Base-by-base conservation (phyloP, 129 eudicot species). In the Helichrysum umbraculigerum region DNA sequence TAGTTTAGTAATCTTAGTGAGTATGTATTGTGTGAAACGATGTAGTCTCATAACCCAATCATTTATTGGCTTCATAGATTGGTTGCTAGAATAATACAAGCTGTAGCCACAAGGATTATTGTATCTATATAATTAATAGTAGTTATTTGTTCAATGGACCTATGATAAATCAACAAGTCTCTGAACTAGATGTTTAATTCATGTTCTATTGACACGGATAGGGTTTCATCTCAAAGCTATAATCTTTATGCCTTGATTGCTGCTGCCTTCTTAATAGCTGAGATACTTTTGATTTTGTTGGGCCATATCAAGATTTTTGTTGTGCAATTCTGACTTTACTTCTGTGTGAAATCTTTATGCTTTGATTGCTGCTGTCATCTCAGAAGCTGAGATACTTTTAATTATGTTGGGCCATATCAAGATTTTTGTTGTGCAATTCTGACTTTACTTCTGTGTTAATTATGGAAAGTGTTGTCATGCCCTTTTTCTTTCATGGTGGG, bases 401-500 rank as follows among this genome's bases (percentile, higher is more conserved):
- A 70, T 78, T 68, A 42, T 65, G 79, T 41, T 74, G 84, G 79
- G 58, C 84, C 75, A 67, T 75, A 74, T 68, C 32, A 58, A 67
- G 65, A 67, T 68, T 68, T 64, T 42, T 66, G 21, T 68, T 68
- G 39, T 58, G 75, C 25, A 39, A 32, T 74, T 41, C 54, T 74
- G 68, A 42, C 83, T 73, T 73, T 65, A 20, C 68, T 66, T 80
- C 33, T 73, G 54, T 74, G 79, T 73, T 70, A 58, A 42, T 74
- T 32, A 75, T 74, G 70, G 79, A 58, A 32, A 6, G 65, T 74
- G 76, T 80, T 74, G 79, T 80, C 84, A 74, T 47, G 60, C 41
- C 79, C 62, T 74, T 67, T 80, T 77, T 42, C 44, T 79, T 51
- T 74, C 19, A 39, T 74, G 76, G 83, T 80, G 83, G 79, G 21